phyloP scores from a whole-genome alignment of 257 asterid species.

The Vinca minor region DNA sequence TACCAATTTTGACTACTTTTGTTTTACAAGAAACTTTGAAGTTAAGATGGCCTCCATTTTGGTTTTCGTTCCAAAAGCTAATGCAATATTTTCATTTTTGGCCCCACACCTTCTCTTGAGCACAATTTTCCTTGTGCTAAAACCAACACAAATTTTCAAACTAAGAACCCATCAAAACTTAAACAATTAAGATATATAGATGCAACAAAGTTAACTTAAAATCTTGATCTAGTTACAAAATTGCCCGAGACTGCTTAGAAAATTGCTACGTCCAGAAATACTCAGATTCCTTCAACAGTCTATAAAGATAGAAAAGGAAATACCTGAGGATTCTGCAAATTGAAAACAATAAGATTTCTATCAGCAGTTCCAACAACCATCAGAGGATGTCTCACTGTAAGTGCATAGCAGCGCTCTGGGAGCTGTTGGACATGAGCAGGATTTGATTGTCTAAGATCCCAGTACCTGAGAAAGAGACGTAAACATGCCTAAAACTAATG shows the following conservation, averaged over 20 bases:
- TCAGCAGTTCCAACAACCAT: conserved; percentile 98
- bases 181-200: no score
- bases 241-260: background rate
- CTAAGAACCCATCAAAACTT: no score
- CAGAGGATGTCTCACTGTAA: conserved; percentile 75
- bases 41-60: background rate
- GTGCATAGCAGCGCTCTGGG: conserved; percentile 96
- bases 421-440: conserved; percentile 89
- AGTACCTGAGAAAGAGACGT: conserved; percentile 49
- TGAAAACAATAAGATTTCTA: conserved; percentile 73
- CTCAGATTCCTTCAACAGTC: conserved; percentile 3
- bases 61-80: background rate
- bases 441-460: conserved; percentile 89
- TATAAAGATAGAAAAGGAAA: conserved; percentile 7
- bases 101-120: no score
- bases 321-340: conserved; percentile 97
- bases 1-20: background rate
- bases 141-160: no score
- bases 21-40: background rate
- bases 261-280: background rate
- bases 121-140: no score
- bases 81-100: no score
- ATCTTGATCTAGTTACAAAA: background rate
- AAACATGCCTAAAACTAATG: conserved; percentile 9
- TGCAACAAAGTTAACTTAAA: no score